phyloP scores from a whole-genome alignment of 805 yeast genomes.

The Hagleromyces aurorensis region DNA sequence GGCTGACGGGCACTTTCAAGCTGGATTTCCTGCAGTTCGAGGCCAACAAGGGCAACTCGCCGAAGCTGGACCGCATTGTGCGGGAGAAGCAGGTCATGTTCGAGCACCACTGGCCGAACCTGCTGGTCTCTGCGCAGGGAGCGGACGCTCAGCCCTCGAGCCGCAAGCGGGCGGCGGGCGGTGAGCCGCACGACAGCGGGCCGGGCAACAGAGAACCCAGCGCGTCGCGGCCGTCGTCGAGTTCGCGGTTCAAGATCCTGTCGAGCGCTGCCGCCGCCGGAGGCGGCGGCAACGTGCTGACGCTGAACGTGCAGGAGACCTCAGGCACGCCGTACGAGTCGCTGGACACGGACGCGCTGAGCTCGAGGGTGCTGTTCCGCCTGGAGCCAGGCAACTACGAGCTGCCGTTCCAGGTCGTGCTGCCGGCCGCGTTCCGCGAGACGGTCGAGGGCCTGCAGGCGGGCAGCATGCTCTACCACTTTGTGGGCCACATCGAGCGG shows the following conservation, averaged over 20 bases:
- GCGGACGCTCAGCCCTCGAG: slow-evolving; percentile 4
- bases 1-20: slow-evolving; percentile 54
- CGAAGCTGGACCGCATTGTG: slow-evolving; percentile 33
- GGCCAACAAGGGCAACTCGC: slow-evolving; percentile 29
- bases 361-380: slow-evolving; percentile 27
- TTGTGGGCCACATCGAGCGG: slow-evolving; percentile 73
- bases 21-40: slow-evolving; percentile 48
- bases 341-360: slow-evolving; percentile 6
- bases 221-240: slow-evolving; percentile 10
- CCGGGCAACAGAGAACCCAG: slow-evolving; percentile 1
- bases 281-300: slow-evolving; percentile 14
- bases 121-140: slow-evolving; percentile 32
- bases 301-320: slow-evolving; percentile 24
- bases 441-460: slow-evolving; percentile 84
- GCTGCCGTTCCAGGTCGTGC: slow-evolving; percentile 71
- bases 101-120: slow-evolving; percentile 68
- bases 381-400: slow-evolving; percentile 72
- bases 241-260: slow-evolving; percentile 11
- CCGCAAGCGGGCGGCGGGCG: not conserved
- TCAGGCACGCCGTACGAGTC: slow-evolving; percentile 31
- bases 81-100: slow-evolving; percentile 52
- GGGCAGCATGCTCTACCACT: slow-evolving; percentile 60
- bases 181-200: too few relatives aligned
- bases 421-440: slow-evolving; percentile 80
- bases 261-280: slow-evolving; percentile 5